These are phyloP conservation scores for Arachnopeziza araneosa DNA, from an alignment of 2,329 filamentous ascomycete species.

Conservation along the genomic window DNA sequence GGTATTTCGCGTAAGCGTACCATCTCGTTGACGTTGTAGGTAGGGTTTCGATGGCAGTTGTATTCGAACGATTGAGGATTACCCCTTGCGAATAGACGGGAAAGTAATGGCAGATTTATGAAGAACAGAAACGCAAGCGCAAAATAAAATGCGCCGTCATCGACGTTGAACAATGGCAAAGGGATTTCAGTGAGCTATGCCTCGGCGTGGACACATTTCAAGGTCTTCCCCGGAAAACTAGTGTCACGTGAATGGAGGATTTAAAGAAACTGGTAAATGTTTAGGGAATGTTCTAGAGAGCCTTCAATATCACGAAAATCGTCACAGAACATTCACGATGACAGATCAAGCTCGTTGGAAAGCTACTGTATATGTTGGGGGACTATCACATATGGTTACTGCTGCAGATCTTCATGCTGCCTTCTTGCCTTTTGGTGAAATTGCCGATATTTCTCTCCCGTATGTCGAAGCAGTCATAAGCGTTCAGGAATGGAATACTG, in stretches of 20 bases:
- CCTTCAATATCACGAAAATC: not conserved
- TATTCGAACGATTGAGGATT: not conserved
- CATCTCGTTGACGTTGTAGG: constrained; percentile 49
- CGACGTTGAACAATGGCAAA: not conserved
- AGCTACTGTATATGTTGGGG: constrained; percentile 87
- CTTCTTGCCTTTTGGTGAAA: constrained; percentile 95
- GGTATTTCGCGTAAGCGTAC: constrained; percentile 95
- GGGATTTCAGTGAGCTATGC: not conserved
- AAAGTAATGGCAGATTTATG: not conserved
- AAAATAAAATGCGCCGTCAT: not conserved
- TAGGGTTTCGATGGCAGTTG: not conserved
- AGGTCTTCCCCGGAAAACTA: not conserved
- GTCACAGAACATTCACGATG: constrained; percentile 44
- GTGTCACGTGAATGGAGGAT: not conserved
- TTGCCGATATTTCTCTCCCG: constrained; percentile 84
- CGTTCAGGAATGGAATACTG: constrained; percentile 6
- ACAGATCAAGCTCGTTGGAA: constrained; percentile 80
- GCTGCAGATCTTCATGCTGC: constrained; percentile 74
- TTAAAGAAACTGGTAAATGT: not conserved
- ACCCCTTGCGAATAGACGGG: not conserved
- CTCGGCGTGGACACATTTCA: not conserved
- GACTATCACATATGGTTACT: constrained; percentile 75
- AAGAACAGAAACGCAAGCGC: not conserved
- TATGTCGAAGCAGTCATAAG: constrained; percentile 14
- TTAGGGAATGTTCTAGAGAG: not conserved